Base-by-base conservation (phyloP, 2,329 filamentous ascomycete species). In the Cryphonectria radicalis region DNA sequence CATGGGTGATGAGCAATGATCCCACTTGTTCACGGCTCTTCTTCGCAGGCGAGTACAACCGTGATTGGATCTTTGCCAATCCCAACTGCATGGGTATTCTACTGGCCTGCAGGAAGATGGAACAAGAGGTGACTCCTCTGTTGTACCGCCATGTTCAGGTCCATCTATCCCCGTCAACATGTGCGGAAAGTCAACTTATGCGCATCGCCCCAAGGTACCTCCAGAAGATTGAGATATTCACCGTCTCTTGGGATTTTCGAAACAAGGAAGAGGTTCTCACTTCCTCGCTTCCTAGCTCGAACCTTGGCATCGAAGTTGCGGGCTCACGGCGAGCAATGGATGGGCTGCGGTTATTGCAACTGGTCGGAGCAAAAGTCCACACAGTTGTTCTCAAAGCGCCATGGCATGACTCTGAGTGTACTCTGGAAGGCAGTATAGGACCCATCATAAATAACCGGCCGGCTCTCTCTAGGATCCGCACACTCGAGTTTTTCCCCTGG, bases 351-450 rank as follows among this genome's bases (percentile, higher is more conserved):
- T 13, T 19, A 7, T 59, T 66, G 10, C 64, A 40, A 25, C n/a
- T 7, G 22, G 64, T 28, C 32, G 64, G 64, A 4, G 64, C 28
- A 2, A 66, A 6, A 11, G 32, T 57, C 5, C 14, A 66, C 11
- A 66, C 64, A 3, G 32, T 66, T 17, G 37, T 46, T 25, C 22
- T 66, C 22, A 66, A 66, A 46, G 64, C 64, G 3, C 64, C 64
- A 10, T 66, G 64, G 64, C 46, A 66, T 22, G 22, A 55, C 4
- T 17, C 11, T 10, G 32, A 32, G 19, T 66, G 64, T 25, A n/a
- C 8, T 14, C 17, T 28, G 7, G 25, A 32, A 22, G 46, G 64
- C 11, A n/a, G 63, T 19, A 32, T 43, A 25, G 25, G 19, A 2
- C 5, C 17, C 13, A 37, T 59, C 25, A 4, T 59, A 2, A 3